These are phyloP conservation scores for Blastobotrys elegans DNA, from an alignment of 1,139 yeast genomes.

Conservation along the genomic window DNA sequence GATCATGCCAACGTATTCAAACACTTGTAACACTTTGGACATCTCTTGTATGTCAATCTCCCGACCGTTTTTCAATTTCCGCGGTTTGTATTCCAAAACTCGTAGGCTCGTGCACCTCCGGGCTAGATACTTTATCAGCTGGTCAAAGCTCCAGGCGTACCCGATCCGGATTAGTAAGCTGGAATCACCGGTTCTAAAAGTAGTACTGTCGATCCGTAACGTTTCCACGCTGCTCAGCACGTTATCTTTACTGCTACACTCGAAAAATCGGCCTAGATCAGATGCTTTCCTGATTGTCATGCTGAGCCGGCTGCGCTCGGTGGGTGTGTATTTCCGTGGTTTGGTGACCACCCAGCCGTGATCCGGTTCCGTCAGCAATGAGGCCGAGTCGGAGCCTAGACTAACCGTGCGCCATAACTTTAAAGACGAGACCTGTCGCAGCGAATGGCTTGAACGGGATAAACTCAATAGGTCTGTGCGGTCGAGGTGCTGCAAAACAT, in stretches of 20 bases:
- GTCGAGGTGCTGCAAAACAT: background rate
- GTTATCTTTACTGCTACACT: background rate
- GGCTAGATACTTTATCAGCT: background rate
- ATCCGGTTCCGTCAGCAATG: background rate
- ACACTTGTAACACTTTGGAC: background rate
- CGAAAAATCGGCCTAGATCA: background rate
- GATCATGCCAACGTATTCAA: background rate
- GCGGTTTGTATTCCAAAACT: conserved; percentile 5
- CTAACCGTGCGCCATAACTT: conserved; percentile 8
- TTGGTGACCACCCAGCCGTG: too few species aligned
- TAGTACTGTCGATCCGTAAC: conserved; percentile 1
- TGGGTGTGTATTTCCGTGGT: background rate
- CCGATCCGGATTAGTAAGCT: background rate
- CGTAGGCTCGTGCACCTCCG: conserved; percentile 5
- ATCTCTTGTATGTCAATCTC: background rate
- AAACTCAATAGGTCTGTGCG: background rate
- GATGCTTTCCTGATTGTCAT: background rate
- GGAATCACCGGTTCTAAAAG: background rate
- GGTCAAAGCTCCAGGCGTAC: background rate
- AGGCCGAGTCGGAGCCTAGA: background rate
- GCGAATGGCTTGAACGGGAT: background rate
- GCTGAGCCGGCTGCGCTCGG: background rate
- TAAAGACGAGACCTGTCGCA: conserved; percentile 6
- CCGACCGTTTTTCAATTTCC: background rate
- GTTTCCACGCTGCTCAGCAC: conserved; percentile 4